A percentile compares a stretch with the other conserved stretches of the same genome.
phyloP scores from a whole-genome alignment of 306 rosid species.

The Lagenaria siceraria region DNA sequence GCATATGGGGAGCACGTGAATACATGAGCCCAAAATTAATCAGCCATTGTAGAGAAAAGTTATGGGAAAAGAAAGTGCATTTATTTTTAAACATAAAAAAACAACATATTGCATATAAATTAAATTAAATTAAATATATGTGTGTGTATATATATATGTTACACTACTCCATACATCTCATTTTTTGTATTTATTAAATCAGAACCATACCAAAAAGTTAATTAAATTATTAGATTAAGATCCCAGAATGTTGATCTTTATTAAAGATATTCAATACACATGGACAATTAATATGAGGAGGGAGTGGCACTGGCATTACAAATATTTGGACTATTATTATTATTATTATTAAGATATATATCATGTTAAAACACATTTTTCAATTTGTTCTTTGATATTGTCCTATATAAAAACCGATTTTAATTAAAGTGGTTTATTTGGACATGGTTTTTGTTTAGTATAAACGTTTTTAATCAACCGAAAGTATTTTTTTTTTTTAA shows the following conservation, averaged over 20 bases:
- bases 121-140: no score
- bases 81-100: background rate
- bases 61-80: background rate
- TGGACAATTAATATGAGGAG: background rate
- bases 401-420: no score
- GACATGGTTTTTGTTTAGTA: no score
- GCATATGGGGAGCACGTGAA: constrained; percentile 7
- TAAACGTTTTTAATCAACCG: no score
- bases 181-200: background rate
- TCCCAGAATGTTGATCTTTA: background rate
- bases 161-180: background rate
- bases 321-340: no score
- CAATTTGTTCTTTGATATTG: no score
- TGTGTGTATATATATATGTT: background rate
- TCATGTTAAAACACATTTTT: no score
- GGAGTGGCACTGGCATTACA: background rate
- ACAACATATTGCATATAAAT: background rate
- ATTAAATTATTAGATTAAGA: background rate
- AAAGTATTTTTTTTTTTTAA: no score
- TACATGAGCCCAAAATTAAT: background rate
- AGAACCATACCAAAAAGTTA: background rate
- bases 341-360: no score
- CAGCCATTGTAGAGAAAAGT: background rate
- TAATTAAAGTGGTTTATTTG: no score
- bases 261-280: background rate